Evolutionary conservation across 345 rosid species (phyloP).

Genomic region (Brassica carinata): DNA sequence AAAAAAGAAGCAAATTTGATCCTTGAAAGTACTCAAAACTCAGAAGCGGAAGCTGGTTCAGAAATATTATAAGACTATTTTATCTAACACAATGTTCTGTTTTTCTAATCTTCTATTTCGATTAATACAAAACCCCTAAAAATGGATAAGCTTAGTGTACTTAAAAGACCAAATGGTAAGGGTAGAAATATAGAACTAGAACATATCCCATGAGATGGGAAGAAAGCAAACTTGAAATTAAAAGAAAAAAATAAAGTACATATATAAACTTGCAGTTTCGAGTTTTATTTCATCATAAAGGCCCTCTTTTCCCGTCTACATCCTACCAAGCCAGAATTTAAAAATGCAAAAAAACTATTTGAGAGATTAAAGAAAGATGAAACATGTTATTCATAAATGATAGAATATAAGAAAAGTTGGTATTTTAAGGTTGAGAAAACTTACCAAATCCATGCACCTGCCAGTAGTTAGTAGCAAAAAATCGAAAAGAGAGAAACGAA

Average conservation of each 20-base stretch:
- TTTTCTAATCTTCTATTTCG: background rate
- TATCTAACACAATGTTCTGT: no score
- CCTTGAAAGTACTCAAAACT: no score
- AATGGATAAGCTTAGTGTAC: conserved; percentile 23
- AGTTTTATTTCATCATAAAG: conserved; percentile 12
- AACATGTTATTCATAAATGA: conserved; percentile 20
- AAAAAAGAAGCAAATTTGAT: no score
- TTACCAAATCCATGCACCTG: conserved; percentile 43
- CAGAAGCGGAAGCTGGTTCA: no score
- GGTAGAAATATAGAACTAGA: conserved; percentile 28
- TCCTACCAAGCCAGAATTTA: conserved; percentile 17
- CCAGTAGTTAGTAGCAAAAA: conserved; percentile 36
- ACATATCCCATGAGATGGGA: conserved; percentile 35
- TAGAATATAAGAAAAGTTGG: conserved; percentile 14
- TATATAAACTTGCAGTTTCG: conserved; percentile 10
- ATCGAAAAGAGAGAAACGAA: conserved; percentile 28
- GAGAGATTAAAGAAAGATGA: conserved; percentile 21
- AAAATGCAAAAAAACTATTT: background rate
- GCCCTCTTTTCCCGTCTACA: background rate
- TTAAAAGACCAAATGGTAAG: conserved; percentile 12
- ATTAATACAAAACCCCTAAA: background rate
- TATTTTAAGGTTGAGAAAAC: conserved; percentile 26
- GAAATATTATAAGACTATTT: no score
- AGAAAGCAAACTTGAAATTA: background rate
- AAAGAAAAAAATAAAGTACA: background rate